Base-by-base conservation (phyloP, 2,329 filamentous ascomycete genomes). In the Curvularia sp. region DNA sequence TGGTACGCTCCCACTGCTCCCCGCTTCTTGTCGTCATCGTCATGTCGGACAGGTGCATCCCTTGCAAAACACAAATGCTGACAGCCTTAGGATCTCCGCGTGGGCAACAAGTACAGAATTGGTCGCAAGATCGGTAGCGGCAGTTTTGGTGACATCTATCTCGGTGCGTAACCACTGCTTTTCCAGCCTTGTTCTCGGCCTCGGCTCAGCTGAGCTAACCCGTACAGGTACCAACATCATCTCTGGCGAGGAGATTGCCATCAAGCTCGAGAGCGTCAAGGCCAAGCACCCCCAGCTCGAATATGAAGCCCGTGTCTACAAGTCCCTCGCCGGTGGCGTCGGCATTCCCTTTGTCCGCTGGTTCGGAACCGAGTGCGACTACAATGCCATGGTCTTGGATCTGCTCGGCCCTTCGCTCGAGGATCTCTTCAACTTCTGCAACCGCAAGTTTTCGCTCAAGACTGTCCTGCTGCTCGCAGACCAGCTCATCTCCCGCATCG, bases 371-470 rank as follows among this genome's bases (percentile, higher is more conserved):
- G 95, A 99, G 82, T 98, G 94, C 81, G 95, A 98, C 83, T 98
- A 99, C 88, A 98, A 99, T 81, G 95, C 95, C 79, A 98, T 99
- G 95, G 95, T 99, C 51, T 88, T 98, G 67, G 95, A 99, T 76
- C 89, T 99, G 25, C 90, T 99, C 57, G 95, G 95, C 38, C 95
- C 95, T 68, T 95, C 90, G 74, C 82, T 99, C 80, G 95, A 99
- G 81, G 95, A 99, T 77, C 86, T 99, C 32, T 99, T 99, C 91
- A 98, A 99, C 87, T 98, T 98, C 81, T 99, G 95, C 88, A 98
- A 98, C 88, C 91, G 95, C 80, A 98, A 98, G 80, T 99, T 98
- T 84, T 97, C 95, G 12, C 83, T 99, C 69, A 99, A 99, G 89
- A 99, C 95, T 1, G 95, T 99, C 27, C 86, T 99, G 42, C 87